These are phyloP conservation scores for Danielozyma ontarioensis DNA, from an alignment of 805 yeast species.

Conservation along the genomic window DNA sequence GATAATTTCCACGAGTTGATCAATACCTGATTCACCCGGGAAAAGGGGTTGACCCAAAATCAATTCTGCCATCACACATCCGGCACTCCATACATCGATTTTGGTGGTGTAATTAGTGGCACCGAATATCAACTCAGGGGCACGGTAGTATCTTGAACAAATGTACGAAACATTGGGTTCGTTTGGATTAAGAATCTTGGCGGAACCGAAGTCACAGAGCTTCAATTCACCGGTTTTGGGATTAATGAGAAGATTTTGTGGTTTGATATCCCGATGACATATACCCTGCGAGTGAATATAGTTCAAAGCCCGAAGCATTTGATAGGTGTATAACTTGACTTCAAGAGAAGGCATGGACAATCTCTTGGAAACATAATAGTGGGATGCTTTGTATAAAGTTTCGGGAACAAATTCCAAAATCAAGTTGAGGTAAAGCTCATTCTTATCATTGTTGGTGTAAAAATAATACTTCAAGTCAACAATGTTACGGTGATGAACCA, in stretches of 20 bases:
- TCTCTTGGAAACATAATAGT: conserved; percentile 70
- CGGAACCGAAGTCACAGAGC: conserved; percentile 95
- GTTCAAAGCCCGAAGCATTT: conserved; percentile 71
- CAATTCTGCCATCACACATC: conserved; percentile 97
- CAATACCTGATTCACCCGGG: conserved; percentile 98
- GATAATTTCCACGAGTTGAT: conserved; percentile 93
- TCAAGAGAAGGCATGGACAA: conserved; percentile 84
- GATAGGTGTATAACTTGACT: conserved; percentile 78
- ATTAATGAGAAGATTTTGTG: conserved; percentile 83
- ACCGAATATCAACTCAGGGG: conserved; percentile 96
- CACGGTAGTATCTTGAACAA: conserved; percentile 94
- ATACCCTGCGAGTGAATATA: conserved; percentile 74
- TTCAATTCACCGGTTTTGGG: conserved; percentile 81
- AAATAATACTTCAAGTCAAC: conserved; percentile 85
- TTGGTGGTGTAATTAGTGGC: conserved; percentile 95
- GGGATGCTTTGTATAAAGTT: conserved; percentile 85
- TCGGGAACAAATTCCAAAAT: conserved; percentile 94
- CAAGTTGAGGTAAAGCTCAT: conserved; percentile 80
- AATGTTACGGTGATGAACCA: conserved; percentile 78
- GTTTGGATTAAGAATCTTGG: conserved; percentile 80
- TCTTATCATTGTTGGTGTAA: conserved; percentile 66
- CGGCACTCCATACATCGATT: conserved; percentile 96
- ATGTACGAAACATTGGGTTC: conserved; percentile 96
- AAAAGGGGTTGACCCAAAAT: conserved; percentile 93
- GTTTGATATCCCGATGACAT: conserved; percentile 92